phyloP scores from a whole-genome alignment of 306 rosid genomes.

The Alnus glutinosa region DNA sequence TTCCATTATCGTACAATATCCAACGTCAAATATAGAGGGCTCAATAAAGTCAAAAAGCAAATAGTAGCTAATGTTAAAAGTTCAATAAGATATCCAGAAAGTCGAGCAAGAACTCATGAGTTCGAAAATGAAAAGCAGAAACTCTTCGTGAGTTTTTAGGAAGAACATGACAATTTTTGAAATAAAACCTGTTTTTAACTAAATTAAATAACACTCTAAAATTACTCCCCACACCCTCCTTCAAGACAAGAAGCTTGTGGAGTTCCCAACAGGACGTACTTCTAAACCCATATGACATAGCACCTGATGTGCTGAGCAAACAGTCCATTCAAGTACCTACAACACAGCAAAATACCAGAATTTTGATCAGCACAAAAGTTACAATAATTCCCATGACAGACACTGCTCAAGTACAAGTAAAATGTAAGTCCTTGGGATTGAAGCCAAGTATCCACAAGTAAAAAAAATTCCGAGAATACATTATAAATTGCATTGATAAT shows the following conservation, averaged over 20 bases:
- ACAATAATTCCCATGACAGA: background rate
- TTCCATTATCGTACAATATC: background rate
- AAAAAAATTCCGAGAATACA: background rate
- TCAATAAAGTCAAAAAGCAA: background rate
- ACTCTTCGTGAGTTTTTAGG: background rate
- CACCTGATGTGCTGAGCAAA: conserved; percentile 19
- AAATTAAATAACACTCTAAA: background rate
- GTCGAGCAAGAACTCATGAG: background rate
- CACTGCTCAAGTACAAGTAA: background rate
- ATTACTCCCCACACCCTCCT: conserved; percentile 11
- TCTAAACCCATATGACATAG: conserved; percentile 12
- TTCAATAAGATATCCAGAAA: background rate
- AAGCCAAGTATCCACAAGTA: background rate
- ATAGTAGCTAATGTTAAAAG: background rate
- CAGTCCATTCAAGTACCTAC: conserved; percentile 26
- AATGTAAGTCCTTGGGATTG: background rate
- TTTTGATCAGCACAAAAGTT: background rate
- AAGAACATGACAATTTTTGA: background rate
- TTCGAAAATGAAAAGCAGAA: background rate
- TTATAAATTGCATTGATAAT: background rate
- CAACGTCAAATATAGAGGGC: background rate
- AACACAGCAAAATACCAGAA: conserved; percentile 7
- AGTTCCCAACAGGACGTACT: background rate
- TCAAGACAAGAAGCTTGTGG: conserved; percentile 3
- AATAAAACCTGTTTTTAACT: background rate